Conservation (phyloP, 192 early-diverging fungal species). For the Backusella tarrabulga region DNA sequence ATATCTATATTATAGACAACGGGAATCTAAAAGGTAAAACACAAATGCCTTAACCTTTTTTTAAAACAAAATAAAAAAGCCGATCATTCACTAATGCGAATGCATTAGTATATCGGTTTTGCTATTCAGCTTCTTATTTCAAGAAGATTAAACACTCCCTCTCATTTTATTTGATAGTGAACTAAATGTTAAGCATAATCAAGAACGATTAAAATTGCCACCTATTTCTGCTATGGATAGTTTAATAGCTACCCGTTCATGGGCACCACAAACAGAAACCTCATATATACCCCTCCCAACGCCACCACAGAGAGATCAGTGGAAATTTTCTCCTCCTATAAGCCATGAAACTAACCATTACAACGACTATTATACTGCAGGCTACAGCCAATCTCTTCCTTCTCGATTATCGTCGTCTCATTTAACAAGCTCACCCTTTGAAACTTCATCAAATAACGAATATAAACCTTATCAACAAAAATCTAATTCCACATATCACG, state of each 20-base stretch:
- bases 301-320: not conserved
- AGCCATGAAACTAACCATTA: not conserved
- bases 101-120: not conserved
- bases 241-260: slow-evolving; percentile 1
- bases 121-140: not conserved
- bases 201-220: slow-evolving; percentile 8
- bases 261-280: not conserved
- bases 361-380: not conserved
- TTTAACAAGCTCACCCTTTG: not conserved
- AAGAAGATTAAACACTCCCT: not conserved
- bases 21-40: not conserved
- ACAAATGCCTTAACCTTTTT: not conserved
- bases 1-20: slow-evolving; percentile 1
- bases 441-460: not conserved
- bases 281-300: not conserved
- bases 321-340: slow-evolving; percentile 1
- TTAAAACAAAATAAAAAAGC: not conserved
- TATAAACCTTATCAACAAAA: not conserved
- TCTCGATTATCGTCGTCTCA: not conserved
- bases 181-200: not conserved
- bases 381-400: not conserved
- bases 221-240: slow-evolving; percentile 16
- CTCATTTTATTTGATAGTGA: not conserved
- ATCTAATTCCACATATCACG: not conserved
- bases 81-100: slow-evolving; percentile 1